A percentile compares a stretch with the other conserved stretches of the same genome.
Conservation (phyloP, 495 filamentous ascomycete genomes). For the Penicillium macrosclerotiorum region DNA sequence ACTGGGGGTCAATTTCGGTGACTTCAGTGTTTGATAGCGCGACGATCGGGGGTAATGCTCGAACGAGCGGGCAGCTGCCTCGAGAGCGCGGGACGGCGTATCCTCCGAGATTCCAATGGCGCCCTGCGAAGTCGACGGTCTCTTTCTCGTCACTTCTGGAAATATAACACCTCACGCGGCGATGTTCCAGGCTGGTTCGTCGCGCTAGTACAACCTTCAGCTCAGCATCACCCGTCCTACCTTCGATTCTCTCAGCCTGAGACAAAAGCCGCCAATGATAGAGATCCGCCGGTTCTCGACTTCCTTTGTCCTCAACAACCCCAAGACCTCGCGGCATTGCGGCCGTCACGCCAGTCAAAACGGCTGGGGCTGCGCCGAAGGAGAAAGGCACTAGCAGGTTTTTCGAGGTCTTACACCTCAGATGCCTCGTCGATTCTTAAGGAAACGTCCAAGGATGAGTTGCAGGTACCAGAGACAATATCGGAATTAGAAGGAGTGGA, state of each 20-base stretch:
- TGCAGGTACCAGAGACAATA: background rate
- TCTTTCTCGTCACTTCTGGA: conserved; percentile 66
- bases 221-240: conserved; percentile 19
- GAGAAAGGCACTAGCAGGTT: conserved; percentile 18
- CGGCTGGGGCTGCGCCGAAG: conserved; percentile 29
- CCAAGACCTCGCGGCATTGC: conserved; percentile 21
- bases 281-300: conserved; percentile 32
- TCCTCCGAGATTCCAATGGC: conserved; percentile 56
- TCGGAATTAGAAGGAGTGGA: background rate
- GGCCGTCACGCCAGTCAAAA: conserved; percentile 23
- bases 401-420: conserved; percentile 32
- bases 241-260: conserved; percentile 9
- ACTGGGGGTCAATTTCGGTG: conserved; percentile 20
- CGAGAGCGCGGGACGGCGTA: conserved; percentile 70
- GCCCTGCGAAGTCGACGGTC: conserved; percentile 55
- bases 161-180: conserved; percentile 56
- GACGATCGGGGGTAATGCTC: conserved; percentile 67
- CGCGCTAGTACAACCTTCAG: conserved; percentile 27
- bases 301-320: conserved; percentile 40
- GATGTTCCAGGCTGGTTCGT: conserved; percentile 53
- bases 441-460: background rate
- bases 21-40: conserved; percentile 37
- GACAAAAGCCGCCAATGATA: conserved; percentile 15
- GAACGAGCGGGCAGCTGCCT: conserved; percentile 78
- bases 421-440: conserved; percentile 16